phyloP scores from a whole-genome alignment of 2,329 filamentous ascomycete genomes.

The Elsinoe batatas region DNA sequence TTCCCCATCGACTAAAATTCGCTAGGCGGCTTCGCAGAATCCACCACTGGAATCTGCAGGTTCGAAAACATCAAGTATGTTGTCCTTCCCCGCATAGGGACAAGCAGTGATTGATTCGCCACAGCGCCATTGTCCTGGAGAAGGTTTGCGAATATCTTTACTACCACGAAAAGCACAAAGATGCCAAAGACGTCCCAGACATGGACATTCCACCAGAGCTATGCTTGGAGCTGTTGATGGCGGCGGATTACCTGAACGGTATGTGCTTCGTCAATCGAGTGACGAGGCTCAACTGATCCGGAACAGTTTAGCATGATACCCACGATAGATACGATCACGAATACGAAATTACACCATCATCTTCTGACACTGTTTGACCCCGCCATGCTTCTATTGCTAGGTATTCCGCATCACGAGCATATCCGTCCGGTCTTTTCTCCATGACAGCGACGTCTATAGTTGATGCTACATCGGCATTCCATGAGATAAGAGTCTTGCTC shows the following conservation, averaged over 20 bases:
- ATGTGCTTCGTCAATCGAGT: slow-evolving; percentile 3
- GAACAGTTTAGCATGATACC: slow-evolving; percentile 15
- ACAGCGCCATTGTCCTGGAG: slow-evolving; percentile 62
- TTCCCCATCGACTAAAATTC: background rate
- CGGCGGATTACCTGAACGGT: slow-evolving; percentile 66
- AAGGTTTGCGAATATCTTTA: slow-evolving; percentile 78
- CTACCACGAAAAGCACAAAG: slow-evolving; percentile 65
- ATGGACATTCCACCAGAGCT: slow-evolving; percentile 73
- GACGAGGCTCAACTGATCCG: background rate
- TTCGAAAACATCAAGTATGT: slow-evolving; percentile 67
- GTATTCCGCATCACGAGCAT: slow-evolving; percentile 17
- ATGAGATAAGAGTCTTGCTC: slow-evolving; percentile 2
- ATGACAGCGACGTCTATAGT: slow-evolving; percentile 19
- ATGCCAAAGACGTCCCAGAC: slow-evolving; percentile 63
- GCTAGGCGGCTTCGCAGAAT: slow-evolving; percentile 55
- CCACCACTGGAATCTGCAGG: slow-evolving; percentile 51
- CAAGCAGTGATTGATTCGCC: background rate
- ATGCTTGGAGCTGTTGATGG: slow-evolving; percentile 66
- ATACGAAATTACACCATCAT: background rate
- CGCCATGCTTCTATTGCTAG: background rate
- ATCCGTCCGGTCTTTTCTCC: slow-evolving; percentile 17
- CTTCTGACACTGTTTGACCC: background rate
- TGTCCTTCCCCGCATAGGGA: no score
- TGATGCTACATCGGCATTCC: slow-evolving; percentile 17
- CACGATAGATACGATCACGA: background rate